Conservation (phyloP, 495 filamentous ascomycete species). For the Xylaria palmicola region DNA sequence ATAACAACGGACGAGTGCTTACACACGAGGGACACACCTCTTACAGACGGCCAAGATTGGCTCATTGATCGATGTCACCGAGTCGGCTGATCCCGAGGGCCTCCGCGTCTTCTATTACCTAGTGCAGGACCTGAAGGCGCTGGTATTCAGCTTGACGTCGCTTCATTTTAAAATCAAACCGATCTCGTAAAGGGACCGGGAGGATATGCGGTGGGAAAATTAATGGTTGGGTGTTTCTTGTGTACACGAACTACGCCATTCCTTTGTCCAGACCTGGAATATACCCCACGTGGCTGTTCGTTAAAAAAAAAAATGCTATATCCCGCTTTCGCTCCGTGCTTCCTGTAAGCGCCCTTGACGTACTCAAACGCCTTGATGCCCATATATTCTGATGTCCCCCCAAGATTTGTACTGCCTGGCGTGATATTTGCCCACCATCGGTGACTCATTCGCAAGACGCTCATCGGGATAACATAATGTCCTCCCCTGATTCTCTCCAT, state of each 20-base stretch:
- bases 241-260: constrained; percentile 25
- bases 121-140: constrained; percentile 94
- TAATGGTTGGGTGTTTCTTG: constrained; percentile 15
- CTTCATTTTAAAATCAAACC: constrained; percentile 98
- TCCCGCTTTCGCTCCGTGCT: constrained; percentile 6
- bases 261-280: constrained; percentile 22
- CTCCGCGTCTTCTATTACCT: constrained; percentile 99
- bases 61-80: constrained; percentile 92
- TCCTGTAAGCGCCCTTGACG: constrained; percentile 1
- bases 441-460: neutral
- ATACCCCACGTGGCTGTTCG: constrained; percentile 28
- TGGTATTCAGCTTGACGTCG: constrained; percentile 93
- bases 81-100: constrained; percentile 93
- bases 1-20: constrained; percentile 21
- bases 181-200: constrained; percentile 50
- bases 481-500: neutral
- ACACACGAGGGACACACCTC: constrained; percentile 18
- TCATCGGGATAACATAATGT: constrained; percentile 1
- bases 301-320: constrained; percentile 18
- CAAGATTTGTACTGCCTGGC: neutral
- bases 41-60: constrained; percentile 95
- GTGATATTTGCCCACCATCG: neutral
- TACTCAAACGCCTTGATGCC: constrained; percentile 11
- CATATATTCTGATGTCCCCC: neutral
- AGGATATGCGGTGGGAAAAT: neutral